Evolutionary conservation across 768 basidiomycete genomes (phyloP).

Genomic region (Tricholoma matsutake): DNA sequence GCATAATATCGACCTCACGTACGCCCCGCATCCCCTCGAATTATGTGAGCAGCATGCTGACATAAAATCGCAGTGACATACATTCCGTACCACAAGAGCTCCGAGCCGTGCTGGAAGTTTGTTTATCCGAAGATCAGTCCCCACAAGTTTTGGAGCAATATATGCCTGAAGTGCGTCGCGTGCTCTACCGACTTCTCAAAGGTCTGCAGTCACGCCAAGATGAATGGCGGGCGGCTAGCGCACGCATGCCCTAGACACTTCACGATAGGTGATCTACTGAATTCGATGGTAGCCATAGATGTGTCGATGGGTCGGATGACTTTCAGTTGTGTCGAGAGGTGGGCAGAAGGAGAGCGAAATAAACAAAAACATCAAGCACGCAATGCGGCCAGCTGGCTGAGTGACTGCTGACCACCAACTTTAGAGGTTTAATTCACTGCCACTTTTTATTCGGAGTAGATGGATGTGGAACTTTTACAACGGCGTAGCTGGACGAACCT

Average conservation of each 20-base stretch:
- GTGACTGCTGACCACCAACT: background rate
- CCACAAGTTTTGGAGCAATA: conserved; percentile 68
- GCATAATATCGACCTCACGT: conserved; percentile 74
- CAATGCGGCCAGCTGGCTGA: background rate
- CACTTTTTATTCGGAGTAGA: background rate
- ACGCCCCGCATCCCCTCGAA: background rate
- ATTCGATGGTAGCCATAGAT: background rate
- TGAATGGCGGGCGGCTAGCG: conserved; percentile 32
- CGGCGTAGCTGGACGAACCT: background rate
- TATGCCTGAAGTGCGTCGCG: conserved; percentile 77
- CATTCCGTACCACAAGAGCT: conserved; percentile 60
- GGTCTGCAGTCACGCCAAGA: conserved; percentile 80
- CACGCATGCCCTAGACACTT: background rate
- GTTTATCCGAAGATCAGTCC: conserved; percentile 75
- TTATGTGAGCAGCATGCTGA: background rate
- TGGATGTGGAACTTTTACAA: no score
- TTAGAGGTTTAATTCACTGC: background rate
- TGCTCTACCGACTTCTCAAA: conserved; percentile 79
- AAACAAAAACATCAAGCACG: background rate
- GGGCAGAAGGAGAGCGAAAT: background rate
- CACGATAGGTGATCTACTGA: background rate
- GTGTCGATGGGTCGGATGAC: background rate
- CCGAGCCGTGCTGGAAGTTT: conserved; percentile 60
- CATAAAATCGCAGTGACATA: conserved; percentile 48
- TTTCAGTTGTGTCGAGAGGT: no score